Evolutionary conservation across 2,329 filamentous ascomycete species (phyloP).

Genomic region (Pseudocercospora fuligena): DNA sequence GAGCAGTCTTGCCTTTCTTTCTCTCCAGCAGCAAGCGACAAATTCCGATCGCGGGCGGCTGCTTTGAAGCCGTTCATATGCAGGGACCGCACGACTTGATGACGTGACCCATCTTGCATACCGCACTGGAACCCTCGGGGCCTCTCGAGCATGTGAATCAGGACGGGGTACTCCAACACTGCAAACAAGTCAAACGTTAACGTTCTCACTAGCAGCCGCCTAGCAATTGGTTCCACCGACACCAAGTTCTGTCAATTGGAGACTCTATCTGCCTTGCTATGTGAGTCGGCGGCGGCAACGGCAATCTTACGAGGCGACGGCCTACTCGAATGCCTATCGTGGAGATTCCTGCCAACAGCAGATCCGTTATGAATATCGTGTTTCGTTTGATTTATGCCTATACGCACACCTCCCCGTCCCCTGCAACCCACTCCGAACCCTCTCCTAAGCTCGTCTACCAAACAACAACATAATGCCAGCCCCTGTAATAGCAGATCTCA

Average conservation of each 20-base stretch:
- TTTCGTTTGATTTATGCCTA: background rate
- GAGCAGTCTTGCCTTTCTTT: background rate
- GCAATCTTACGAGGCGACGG: background rate
- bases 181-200: no score
- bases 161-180: no score
- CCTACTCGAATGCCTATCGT: background rate
- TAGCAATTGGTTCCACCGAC: background rate
- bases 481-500: slow-evolving; percentile 24
- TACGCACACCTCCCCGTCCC: background rate
- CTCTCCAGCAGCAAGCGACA: background rate
- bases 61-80: background rate
- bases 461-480: slow-evolving; percentile 14
- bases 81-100: background rate
- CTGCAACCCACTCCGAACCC: background rate
- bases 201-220: background rate
- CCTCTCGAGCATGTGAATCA: no score
- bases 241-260: background rate
- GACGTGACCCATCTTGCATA: no score
- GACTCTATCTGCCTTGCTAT: no score
- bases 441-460: background rate
- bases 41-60: background rate
- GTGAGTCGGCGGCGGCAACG: background rate
- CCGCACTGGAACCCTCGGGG: no score
- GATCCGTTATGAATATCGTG: no score
- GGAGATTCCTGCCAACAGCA: no score